Conservation (phyloP, 2,329 filamentous ascomycete genomes). For the Beauveria caledonica region DNA sequence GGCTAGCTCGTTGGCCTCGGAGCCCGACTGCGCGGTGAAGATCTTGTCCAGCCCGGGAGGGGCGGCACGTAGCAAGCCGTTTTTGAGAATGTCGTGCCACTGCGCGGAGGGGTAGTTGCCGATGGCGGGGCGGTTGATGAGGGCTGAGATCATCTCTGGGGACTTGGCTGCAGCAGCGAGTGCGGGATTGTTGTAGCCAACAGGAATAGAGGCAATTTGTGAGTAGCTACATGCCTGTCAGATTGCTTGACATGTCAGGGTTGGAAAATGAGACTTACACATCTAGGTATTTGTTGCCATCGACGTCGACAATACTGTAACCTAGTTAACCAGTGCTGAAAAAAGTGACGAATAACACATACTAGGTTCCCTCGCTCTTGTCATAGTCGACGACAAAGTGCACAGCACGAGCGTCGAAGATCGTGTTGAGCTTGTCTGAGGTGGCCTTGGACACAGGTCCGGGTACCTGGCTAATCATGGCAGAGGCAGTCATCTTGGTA, state of each 20-base stretch:
- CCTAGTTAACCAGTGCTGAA: not conserved
- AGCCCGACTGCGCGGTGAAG: slow-evolving; percentile 72
- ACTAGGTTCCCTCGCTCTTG: slow-evolving; percentile 43
- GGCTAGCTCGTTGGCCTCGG: slow-evolving; percentile 76
- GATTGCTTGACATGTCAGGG: not conserved
- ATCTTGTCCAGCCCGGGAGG: slow-evolving; percentile 71
- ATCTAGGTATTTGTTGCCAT: slow-evolving; percentile 42
- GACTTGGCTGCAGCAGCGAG: slow-evolving; percentile 58
- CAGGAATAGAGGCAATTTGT: slow-evolving; percentile 76
- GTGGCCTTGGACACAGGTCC: slow-evolving; percentile 32
- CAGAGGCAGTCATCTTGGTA: slow-evolving; percentile 19
- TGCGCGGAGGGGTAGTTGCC: slow-evolving; percentile 74
- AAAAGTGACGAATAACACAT: not conserved
- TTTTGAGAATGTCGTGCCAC: slow-evolving; percentile 64
- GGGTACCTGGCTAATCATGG: slow-evolving; percentile 23
- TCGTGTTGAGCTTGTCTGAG: slow-evolving; percentile 34
- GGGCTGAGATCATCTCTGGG: slow-evolving; percentile 61
- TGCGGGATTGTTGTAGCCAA: slow-evolving; percentile 72
- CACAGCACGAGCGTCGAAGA: slow-evolving; percentile 44
- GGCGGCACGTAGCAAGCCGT: slow-evolving; percentile 63
- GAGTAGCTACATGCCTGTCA: slow-evolving; percentile 45
- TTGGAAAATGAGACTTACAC: slow-evolving; percentile 29
- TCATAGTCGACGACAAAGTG: slow-evolving; percentile 46
- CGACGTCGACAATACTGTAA: slow-evolving; percentile 35
- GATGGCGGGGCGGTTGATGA: slow-evolving; percentile 72